phyloP scores from a whole-genome alignment of 169 alveolate species.

The Plasmodium cynomolgi region DNA sequence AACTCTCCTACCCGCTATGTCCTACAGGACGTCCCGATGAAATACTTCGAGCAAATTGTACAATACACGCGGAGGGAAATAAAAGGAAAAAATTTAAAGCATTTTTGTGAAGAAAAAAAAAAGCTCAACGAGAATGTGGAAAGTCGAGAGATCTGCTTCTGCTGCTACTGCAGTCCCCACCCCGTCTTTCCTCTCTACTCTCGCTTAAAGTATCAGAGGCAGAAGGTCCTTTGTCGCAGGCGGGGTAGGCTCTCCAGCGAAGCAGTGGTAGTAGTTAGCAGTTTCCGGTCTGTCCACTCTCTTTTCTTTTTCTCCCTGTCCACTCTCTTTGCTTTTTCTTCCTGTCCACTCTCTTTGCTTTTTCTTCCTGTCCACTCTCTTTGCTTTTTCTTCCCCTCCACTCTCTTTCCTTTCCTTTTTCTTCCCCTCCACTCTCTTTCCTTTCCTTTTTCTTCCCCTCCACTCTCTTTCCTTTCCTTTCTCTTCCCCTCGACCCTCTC shows the following conservation, averaged over 20 bases:
- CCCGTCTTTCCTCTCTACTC: conserved; percentile 44
- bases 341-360: no score
- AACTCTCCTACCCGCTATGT: no score
- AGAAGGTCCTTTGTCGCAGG: conserved; percentile 10
- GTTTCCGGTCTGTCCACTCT: no score
- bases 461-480: background rate
- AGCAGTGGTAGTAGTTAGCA: background rate
- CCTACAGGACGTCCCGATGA: conserved; percentile 49
- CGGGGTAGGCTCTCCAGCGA: background rate
- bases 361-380: background rate
- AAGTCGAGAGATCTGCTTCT: conserved; percentile 17
- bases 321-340: background rate
- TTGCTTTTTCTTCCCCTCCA: no score
- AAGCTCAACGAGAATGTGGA: conserved; percentile 6
- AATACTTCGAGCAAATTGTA: conserved; percentile 19
- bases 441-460: background rate
- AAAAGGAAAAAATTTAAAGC: conserved; percentile 25
- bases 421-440: background rate
- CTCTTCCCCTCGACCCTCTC: background rate
- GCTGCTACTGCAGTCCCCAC: conserved; percentile 31
- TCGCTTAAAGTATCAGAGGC: conserved; percentile 9
- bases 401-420: no score
- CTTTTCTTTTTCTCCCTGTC: no score
- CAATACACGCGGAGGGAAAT: conserved; percentile 15
- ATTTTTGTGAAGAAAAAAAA: conserved; percentile 37